These are phyloP conservation scores for Chrysophaeum taylorii DNA, from an alignment of 352 stramenopile genomes.

Conservation along the genomic window DNA sequence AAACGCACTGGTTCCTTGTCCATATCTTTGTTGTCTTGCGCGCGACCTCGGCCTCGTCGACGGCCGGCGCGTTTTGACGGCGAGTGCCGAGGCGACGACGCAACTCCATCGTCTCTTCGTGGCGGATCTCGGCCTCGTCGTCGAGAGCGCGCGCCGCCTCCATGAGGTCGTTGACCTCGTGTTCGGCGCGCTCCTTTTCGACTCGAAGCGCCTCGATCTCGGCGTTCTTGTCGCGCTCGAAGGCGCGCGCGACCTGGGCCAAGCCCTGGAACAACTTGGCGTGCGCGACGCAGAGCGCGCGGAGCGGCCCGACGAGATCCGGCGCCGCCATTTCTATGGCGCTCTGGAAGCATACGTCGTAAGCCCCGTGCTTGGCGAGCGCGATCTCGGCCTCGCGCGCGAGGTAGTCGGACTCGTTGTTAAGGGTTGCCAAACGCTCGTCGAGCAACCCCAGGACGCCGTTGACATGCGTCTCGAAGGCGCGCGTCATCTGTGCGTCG, in stretches of 20 bases:
- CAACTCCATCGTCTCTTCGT: neutral
- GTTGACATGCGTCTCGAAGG: no score
- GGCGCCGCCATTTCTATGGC: neutral
- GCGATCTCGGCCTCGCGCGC: no score
- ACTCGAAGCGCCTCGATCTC: slow-evolving; percentile 2
- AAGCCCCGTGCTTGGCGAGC: slow-evolving; percentile 18
- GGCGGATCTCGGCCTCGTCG: slow-evolving; percentile 2
- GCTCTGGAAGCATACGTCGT: slow-evolving; percentile 20
- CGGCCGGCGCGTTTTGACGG: no score
- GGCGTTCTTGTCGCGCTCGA: neutral
- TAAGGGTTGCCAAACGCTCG: no score
- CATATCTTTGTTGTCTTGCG: neutral
- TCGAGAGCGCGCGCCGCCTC: slow-evolving; percentile 17
- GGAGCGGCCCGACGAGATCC: neutral
- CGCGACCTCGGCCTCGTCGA: slow-evolving; percentile 2
- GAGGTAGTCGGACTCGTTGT: no score
- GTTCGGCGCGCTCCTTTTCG: neutral
- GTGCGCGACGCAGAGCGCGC: slow-evolving; percentile 1
- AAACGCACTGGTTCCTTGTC: slow-evolving; percentile 4
- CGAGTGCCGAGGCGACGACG: neutral
- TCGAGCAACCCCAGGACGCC: no score
- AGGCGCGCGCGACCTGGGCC: neutral
- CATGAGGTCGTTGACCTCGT: slow-evolving; percentile 11
- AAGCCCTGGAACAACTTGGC: slow-evolving; percentile 16
- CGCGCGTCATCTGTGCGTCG: no score